Base-by-base conservation (phyloP, 208 protist genomes). In the Leishmania braziliensis region DNA sequence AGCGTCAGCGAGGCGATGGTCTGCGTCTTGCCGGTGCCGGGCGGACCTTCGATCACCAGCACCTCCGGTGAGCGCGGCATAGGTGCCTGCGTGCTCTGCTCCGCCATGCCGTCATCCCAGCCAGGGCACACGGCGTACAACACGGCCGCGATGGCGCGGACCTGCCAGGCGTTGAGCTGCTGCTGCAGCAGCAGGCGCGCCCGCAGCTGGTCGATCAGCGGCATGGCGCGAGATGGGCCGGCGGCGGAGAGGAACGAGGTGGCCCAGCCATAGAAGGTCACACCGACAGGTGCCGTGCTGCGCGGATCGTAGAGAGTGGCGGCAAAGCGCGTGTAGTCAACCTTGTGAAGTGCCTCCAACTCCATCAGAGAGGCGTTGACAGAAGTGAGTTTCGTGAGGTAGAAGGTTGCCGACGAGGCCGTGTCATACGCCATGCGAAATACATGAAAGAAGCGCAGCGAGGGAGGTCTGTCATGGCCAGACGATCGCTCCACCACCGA, bases 1-100 rank as follows among this genome's bases (percentile, higher is more conserved):
- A 95, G 78, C 46, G 87, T 82, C 53, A 97, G 81, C n/a, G 69
- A 78, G 29, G 83, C 92, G 79, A 97, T 93, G 23, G 94, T 98
- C 83, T 98, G 95, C 29, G 95, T 98, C 87, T 98, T 98, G 46
- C 95, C 95, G 12, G 95, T 98, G 36, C 95, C 95, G 6, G 95
- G 95, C 14, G 95, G 95, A 2, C 95, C 95, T 70, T 97, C 93
- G 80, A 98, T 92, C 72, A 98, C 63, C 36, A 94, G 84, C 39
- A 96, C 23, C 66, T 92, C 80, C 12, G 92, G 91, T 56, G 86
- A 56, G 10, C 75, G 78, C 18, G 82, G 65, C 12, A 50, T 62
- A 48, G 23, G 12, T 9, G 66, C 53, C n/a, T 10, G 62, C 36
- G 75, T 33, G 68, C 23, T 29, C 72, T 74, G 54, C 69, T 46